Evolutionary conservation across 1,284 basidiomycete species (phyloP), one percentile per base, ranked within the genome.

Genomic region (Trichosporon asahii): DNA sequence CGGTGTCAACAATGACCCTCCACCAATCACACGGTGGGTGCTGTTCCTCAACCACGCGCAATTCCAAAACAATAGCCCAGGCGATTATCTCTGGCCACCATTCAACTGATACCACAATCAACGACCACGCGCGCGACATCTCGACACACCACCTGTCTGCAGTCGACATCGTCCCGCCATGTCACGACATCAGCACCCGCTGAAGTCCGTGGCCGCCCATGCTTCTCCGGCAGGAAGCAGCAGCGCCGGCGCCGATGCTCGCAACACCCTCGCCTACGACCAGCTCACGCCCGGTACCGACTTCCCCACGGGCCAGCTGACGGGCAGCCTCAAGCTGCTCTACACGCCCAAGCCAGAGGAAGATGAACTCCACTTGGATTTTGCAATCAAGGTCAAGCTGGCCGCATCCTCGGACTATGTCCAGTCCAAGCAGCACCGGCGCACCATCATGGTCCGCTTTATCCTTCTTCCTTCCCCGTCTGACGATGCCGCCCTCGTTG

Each of bases 1-100:
- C 57, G 57, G 57, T 11, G 27, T 61, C 27, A 29, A 61, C 57
- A 31, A 31, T 4, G 7, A 18, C 25, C 14, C 27, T 8, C 14
- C 55, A 31, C 55, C 27, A 60, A 60, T 60, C 55, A 60, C 55
- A n/a, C n/a, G n/a, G n/a, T n/a, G n/a, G n/a, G n/a, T n/a, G n/a
- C n/a, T n/a, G n/a, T n/a, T n/a, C n/a, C n/a, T n/a, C 18, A 46
- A 53, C 23, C 49, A 53, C 49, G 49, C 49, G 40, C 49, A 53
- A 53, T 53, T 18, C 18, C 40, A 44, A 44, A 44, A 44, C 40
- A 44, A 44, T 9, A 5, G 14, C 4, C 15, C 18, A n/a, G 18
- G 40, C 40, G 40, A 44, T 44, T 44, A 44, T 44, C 40, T 44
- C 15, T 44, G 40, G 3, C 40, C 11, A 12, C 15, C 18, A 15